Base-by-base conservation (phyloP, 208 protist genomes). In the Naegleria lovaniensis region DNA sequence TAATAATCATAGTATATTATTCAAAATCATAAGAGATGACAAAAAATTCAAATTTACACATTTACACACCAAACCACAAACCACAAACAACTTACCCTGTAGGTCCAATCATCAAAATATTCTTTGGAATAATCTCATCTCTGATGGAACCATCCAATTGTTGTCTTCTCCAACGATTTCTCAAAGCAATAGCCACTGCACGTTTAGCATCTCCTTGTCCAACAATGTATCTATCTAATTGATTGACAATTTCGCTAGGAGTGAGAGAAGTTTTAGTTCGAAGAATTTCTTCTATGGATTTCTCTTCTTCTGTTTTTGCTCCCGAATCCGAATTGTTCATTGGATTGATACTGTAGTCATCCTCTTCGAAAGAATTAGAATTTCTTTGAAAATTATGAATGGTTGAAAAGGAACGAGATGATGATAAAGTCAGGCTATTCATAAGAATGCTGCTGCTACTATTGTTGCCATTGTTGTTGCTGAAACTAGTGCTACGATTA, bases 131-230 rank as follows among this genome's bases (percentile, higher is more conserved):
- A 89, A 98, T 97, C 88, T 98, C 97, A 90, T 98, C 96, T 15
- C 95, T 94, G 29, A 98, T 96, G 88, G 97, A 96, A 29, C 90
- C 92, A 9, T 94, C 93, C 38, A 98, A 95, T 89, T 98, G 96
- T 90, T 98, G 96, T 29, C 96, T 94, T 40, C 97, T 95, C 97
- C 97, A 98, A 67, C 97, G 94, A 90, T 99, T 99, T 36, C 98
- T 96, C n/a, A 99, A 94, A 0, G 98, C 98, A 91, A 99, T 97
- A 16, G 98, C 97, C 13, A 99, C 97, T 0, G 98, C 97, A 38
- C 94, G 93, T 93, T 99, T 99, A 25, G 97, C 98, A 0, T 97
- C 96, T 5, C 92, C 86, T 94, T 99, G 98, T 0, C 98, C 98
- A 22, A 99, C 96, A 85, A 99, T 98, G 94, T 98, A 98, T 25